These are phyloP conservation scores for Phytophthora fragariae DNA, from an alignment of 352 stramenopile genomes.

Conservation along the genomic window DNA sequence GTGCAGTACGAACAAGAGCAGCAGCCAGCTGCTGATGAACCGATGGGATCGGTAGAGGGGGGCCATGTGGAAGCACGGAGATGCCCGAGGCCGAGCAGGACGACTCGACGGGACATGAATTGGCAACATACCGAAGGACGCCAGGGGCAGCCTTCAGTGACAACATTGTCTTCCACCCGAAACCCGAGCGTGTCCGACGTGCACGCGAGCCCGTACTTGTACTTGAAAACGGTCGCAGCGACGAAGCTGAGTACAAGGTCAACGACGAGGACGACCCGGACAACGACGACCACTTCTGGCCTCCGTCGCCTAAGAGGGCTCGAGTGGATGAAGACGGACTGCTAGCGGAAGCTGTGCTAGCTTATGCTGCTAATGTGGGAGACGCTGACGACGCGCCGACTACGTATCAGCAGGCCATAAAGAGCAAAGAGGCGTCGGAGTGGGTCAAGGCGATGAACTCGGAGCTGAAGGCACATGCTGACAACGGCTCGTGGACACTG, in stretches of 20 bases:
- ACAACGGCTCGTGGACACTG: constrained; percentile 12
- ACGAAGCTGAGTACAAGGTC: background rate
- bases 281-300: constrained; percentile 8
- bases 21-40: background rate
- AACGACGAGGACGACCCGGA: background rate
- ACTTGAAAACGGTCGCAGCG: background rate
- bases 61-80: constrained; percentile 1
- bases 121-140: constrained; percentile 6
- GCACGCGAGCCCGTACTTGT: constrained; percentile 2
- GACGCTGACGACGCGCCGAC: constrained; percentile 1
- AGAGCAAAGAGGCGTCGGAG: constrained; percentile 1
- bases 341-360: constrained; percentile 6
- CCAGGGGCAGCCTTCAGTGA: background rate
- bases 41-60: background rate
- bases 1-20: constrained; percentile 6
- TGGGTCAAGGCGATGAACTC: constrained; percentile 15
- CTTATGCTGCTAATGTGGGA: background rate
- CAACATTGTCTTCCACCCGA: constrained; percentile 6
- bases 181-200: background rate
- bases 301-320: constrained; percentile 10
- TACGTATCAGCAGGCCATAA: background rate
- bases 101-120: background rate
- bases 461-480: constrained; percentile 7
- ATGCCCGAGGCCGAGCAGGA: constrained; percentile 1
- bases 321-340: constrained; percentile 7